Evolutionary conservation across 192 early-diverging fungal genomes (phyloP), one percentile per base, ranked within the genome.

Genomic region (Paraglomus brasilianum): DNA sequence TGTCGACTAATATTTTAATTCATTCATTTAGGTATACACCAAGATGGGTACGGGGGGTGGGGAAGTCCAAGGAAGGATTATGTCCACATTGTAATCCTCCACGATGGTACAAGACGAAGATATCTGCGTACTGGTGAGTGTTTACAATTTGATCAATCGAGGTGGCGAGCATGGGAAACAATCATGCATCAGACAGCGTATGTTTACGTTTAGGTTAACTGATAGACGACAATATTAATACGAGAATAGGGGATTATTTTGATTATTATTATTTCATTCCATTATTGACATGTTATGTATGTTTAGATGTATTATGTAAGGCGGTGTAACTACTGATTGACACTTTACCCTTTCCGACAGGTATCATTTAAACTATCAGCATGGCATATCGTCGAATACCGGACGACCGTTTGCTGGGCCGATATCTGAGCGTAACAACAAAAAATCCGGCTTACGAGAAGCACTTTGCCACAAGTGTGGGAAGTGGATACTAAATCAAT

Each of bases 321-420:
- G 30, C 3, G 30, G 30, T 30, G 30, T 30, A 30, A 30, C 30
- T 30, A n/a, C 19, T 55, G 2, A 19, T 55, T 55, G 19, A 55
- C 11, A 5, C 38, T 11, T 60, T 13, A 0, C 39, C 21, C 7
- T 36, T 8, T 61, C n/a, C 11, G 19, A 10, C 44, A 69, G 66
- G 66, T 69, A 69, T 55, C 66, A 69, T 50, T 19, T 69, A 11
- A 69, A 69, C 19, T 69, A 69, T 56, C 66, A 69, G 53, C 66
- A 69, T 69, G 66, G 66, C 4, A 57, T 69, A 17, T 69, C 66
- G 15, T 69, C 66, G n/a, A 69, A 53, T 43, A 69, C 66, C 24
- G 66, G 66, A 15, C 13, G 52, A 43, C 51, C 66, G 53, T 69
- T 69, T 56, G 41, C 52, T 21, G 24, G 42, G 42, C 66, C 66